phyloP scores from a whole-genome alignment of 2,329 filamentous ascomycete species.

The Xylariaceae sp. region DNA sequence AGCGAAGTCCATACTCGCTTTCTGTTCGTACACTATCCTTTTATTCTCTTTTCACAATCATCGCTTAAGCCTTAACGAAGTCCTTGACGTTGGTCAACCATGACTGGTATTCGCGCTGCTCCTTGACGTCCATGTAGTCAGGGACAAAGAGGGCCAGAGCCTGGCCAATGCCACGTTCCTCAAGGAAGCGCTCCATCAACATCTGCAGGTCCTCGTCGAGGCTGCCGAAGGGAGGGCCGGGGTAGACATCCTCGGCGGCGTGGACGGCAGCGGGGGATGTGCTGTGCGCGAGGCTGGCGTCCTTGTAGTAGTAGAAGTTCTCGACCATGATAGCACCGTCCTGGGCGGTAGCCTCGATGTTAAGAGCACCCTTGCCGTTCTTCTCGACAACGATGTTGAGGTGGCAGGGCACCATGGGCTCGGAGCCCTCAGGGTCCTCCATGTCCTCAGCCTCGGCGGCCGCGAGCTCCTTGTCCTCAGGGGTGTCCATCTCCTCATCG shows the following conservation, averaged over 20 bases:
- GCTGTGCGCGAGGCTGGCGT: constrained; percentile 72
- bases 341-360: constrained; percentile 81
- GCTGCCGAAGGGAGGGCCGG: constrained; percentile 87
- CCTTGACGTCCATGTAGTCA: constrained; percentile 97
- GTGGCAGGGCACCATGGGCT: constrained; percentile 59
- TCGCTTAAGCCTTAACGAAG: constrained; percentile 68
- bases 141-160: constrained; percentile 85
- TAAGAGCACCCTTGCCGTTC: constrained; percentile 75
- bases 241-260: constrained; percentile 73
- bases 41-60: not conserved
- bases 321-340: constrained; percentile 85
- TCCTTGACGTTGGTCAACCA: constrained; percentile 87
- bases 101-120: constrained; percentile 91
- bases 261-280: constrained; percentile 73
- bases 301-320: constrained; percentile 83
- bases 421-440: constrained; percentile 50
- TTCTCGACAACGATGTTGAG: constrained; percentile 88
- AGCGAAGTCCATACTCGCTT: not conserved
- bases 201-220: constrained; percentile 94
- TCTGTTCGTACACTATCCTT: constrained; percentile 1
- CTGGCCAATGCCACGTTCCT: constrained; percentile 88
- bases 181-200: constrained; percentile 86
- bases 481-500: constrained; percentile 45
- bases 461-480: constrained; percentile 43
- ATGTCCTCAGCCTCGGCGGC: constrained; percentile 50